Evolutionary conservation across 441 rosid genomes (phyloP), one percentile per base, ranked within the genome.

Genomic region (Erodium trifolium): DNA sequence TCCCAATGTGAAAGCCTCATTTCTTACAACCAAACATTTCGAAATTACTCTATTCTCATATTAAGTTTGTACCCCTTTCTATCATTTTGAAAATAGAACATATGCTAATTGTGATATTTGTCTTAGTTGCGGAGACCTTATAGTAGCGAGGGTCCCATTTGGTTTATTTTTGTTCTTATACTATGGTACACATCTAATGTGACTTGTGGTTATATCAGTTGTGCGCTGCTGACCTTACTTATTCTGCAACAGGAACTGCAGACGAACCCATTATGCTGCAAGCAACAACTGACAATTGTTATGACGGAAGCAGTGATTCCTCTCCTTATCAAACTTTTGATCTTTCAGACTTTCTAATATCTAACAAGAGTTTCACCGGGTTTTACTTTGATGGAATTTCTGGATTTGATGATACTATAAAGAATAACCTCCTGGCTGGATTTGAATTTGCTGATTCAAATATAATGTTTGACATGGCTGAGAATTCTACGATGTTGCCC

Each of bases 401-500:
- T 63, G 70, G 76, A 77, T 83, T 71, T 63, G 85, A 80, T 75
- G 84, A 80, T 43, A 74, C 79, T 66, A 66, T 71, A 3, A 88
- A 81, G 71, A 75, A 72, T 65, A 83, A 82, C 49, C 80, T 81
- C 39, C 87, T 85, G 57, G 80, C 89, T 75, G 95, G 86, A 80
- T 84, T 81, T 78, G 82, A 76, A 71, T 85, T 81, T 71, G 77
- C 86, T 63, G 99, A 89, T 76, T 72, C 92, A 41, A 79, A 72
- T 72, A 68, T 84, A 82, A 55, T 85, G 49, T 84, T 82, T 67
- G 89, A 87, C 69, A 75, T 82, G 75, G 82, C 86, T 64, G 88
- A 89, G 75, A 86, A 82, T 72, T 93, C 82, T 80, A 82, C 91
- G 89, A 67, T 85, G 67, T 82, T 90, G 57, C 97, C 99, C 78